phyloP scores from a whole-genome alignment of 2,329 filamentous ascomycete genomes.

The Pseudovirgaria hyperparasitica region DNA sequence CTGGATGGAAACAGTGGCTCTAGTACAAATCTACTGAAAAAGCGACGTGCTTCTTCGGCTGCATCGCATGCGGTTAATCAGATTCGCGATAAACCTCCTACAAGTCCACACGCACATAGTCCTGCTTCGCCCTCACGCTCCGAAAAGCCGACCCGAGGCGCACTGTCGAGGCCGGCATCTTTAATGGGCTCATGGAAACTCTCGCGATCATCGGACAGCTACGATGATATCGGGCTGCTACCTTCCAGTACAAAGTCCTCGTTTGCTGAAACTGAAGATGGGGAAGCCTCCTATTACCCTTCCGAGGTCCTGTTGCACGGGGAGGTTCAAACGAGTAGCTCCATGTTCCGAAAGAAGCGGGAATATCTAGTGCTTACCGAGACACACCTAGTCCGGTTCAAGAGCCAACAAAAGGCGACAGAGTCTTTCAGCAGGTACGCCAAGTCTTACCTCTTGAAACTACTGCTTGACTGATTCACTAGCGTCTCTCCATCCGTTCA shows the following conservation, averaged over 20 bases:
- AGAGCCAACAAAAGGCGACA: slow-evolving; percentile 51
- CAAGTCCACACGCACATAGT: too few relatives aligned
- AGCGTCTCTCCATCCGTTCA: slow-evolving; percentile 20
- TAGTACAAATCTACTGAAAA: slow-evolving; percentile 21
- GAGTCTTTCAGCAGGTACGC: slow-evolving; percentile 43
- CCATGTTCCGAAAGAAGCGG: slow-evolving; percentile 59
- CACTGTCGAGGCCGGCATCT: too few relatives aligned
- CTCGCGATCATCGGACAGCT: too few relatives aligned
- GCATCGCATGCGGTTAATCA: too few relatives aligned
- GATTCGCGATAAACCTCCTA: too few relatives aligned
- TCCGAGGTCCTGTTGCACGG: slow-evolving; percentile 54
- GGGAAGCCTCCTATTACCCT: too few relatives aligned
- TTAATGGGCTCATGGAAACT: too few relatives aligned
- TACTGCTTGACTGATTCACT: slow-evolving; percentile 6
- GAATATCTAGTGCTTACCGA: slow-evolving; percentile 62
- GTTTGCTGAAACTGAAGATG: too few relatives aligned
- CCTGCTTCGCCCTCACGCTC: too few relatives aligned
- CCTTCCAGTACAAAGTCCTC: too few relatives aligned
- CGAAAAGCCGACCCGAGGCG: too few relatives aligned
- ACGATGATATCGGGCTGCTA: too few relatives aligned
- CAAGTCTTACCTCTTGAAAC: slow-evolving; percentile 1
- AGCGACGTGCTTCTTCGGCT: slow-evolving; percentile 23
- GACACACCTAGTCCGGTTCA: slow-evolving; percentile 54
- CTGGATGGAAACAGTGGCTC: slow-evolving; percentile 17
- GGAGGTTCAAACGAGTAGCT: slow-evolving; percentile 56